A percentile compares a stretch with the other conserved stretches of the same genome.
Evolutionary conservation across 1,139 yeast species (phyloP).

Genomic region (Geotrichum bryndzae): DNA sequence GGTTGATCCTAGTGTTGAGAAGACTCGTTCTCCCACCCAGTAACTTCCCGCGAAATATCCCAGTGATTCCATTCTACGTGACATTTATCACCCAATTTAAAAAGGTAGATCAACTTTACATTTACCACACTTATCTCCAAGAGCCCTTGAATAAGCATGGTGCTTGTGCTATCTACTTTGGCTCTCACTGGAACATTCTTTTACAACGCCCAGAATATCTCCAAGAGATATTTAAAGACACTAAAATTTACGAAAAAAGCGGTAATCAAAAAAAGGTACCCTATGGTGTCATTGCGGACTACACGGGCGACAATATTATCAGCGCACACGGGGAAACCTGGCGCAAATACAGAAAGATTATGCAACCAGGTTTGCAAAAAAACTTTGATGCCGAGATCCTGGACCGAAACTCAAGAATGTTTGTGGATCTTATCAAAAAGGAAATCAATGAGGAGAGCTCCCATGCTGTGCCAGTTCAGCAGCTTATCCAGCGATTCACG

Average conservation of each 20-base stretch:
- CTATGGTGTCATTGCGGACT: slow-evolving; percentile 48
- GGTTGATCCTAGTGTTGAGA: not conserved
- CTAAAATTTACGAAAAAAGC: slow-evolving; percentile 49
- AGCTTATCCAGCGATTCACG: slow-evolving; percentile 44
- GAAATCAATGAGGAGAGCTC: slow-evolving; percentile 9
- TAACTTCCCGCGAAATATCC: slow-evolving; percentile 42
- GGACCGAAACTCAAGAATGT: slow-evolving; percentile 11
- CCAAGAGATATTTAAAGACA: slow-evolving; percentile 45
- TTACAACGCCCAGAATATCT: slow-evolving; percentile 48
- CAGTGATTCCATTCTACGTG: slow-evolving; percentile 58
- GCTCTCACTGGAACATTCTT: slow-evolving; percentile 57
- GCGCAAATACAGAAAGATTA: slow-evolving; percentile 44
- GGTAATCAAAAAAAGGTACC: slow-evolving; percentile 60
- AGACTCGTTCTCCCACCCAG: slow-evolving; percentile 34
- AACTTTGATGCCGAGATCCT: slow-evolving; percentile 41
- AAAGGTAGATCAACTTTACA: slow-evolving; percentile 45
- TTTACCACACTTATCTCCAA: slow-evolving; percentile 41
- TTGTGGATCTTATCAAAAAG: slow-evolving; percentile 21
- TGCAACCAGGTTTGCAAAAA: slow-evolving; percentile 45
- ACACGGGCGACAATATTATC: slow-evolving; percentile 59
- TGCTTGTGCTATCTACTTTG: slow-evolving; percentile 57
- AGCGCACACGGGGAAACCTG: slow-evolving; percentile 56
- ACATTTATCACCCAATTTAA: slow-evolving; percentile 46
- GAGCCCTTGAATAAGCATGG: slow-evolving; percentile 46
- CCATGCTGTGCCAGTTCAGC: slow-evolving; percentile 35